Base-by-base conservation (phyloP, 345 rosid species). In the Eucalyptus lansdowneana region DNA sequence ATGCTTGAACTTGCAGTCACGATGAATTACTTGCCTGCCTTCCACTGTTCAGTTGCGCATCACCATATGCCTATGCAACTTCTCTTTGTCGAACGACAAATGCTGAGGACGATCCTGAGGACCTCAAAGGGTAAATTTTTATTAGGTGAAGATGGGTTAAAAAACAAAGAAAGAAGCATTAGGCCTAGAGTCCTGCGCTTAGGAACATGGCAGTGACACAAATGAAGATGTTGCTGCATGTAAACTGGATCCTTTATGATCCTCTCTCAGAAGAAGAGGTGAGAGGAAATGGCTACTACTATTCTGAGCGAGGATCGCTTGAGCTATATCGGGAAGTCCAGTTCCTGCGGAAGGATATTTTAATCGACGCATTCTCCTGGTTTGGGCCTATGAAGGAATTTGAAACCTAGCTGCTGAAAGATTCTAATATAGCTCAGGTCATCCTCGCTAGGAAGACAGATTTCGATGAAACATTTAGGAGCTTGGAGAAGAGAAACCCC, bases 301-400 rank as follows among this genome's bases (percentile, higher is more conserved):
- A 27, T 56, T 56, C 14, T 25, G 13, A 56, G 62, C 29, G 14
- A 56, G 62, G 29, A 56, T 56, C 62, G 3, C 62, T 29, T 56
- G 14, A 24, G 62, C 62, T 56, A 5, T 24, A 56, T 56, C 94
- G 8, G 95, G 92, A 91, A 91, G 21, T 87, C 81, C 95, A 49
- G 42, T 42, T 42, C 40, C 5, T 40, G 40, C 40, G 5, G 40
- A 40, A 40, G 40, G 40, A 40, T 40, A 40, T 40, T 40, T 40
- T 40, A 40, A 40, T 40, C n/a, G 88, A 93, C 4, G 92, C 90
- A 80, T 95, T 97, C 90, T 92, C 93, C 91, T 92, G 92, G 91
- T 96, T 95, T 92, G 97, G 98, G 53, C 92, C 95, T 49, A 88
- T 95, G 93, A 96, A 93, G 89, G 93, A 94, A 83, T 91, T 95